Evolutionary conservation across 306 rosid genomes (phyloP), one percentile per base, ranked within the genome.

Genomic region (Luffa acutangula): DNA sequence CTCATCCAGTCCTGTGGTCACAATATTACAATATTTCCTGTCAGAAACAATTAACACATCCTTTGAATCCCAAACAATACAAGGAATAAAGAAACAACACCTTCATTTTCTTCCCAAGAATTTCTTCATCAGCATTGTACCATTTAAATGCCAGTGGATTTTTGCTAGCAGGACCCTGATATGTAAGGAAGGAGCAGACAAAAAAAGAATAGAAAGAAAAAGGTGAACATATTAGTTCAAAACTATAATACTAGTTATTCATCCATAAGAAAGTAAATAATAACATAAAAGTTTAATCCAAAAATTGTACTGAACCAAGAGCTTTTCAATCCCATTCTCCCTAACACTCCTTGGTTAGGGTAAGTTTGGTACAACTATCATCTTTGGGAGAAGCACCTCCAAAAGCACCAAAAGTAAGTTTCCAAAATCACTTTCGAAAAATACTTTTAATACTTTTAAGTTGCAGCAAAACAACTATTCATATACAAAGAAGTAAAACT

Each of bases 91-190:
- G 34, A 81, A 72, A 79, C 83, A 81, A 82, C 74, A 91, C 99
- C 99, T 93, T 93, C 99, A 95, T 95, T 84, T 88, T 95, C 91
- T 89, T 95, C 82, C 99, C 97, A 33, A 93, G 96, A 66, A 91
- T 84, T 82, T 87, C 91, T 87, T 93, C 97, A 52, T 95, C 93
- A 18, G 95, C 87, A 73, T 95, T 93, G 65, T 92, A 95, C 96
- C 95, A 95, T 81, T 87, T 95, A 83, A 45, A 95, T 17, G 98
- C 80, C 75, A 95, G 91, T 34, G 86, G 91, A 64, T 90, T 92
- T 89, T 89, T 95, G 88, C 90, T 95, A 59, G 96, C 86, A 7
- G 96, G 96, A 7, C 98, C 98, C 97, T 95, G 90, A 77, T 69
- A 20, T 71, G 63, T 49, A 76, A 72, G 51, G 63, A 76, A 54